Conservation (phyloP, 2,329 filamentous ascomycete species). For the Scleromitrula shiraiana region DNA sequence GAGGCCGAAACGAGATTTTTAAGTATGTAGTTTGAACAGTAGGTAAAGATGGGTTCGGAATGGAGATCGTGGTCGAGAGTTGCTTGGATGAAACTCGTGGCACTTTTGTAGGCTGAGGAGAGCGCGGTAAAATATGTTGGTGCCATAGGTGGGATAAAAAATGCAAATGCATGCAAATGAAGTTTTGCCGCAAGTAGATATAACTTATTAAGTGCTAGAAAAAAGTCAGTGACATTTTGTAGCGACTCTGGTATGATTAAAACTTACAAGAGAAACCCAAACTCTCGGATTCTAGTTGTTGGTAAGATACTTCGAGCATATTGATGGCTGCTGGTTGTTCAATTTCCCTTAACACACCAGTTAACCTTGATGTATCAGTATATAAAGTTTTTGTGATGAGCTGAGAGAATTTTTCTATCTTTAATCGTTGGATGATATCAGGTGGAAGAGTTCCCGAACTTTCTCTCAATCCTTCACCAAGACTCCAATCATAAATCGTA, state of each 20-base stretch:
- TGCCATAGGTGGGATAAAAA: constrained; percentile 13
- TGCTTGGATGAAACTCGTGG: constrained; percentile 14
- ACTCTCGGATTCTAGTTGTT: constrained; percentile 6
- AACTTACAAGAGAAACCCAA: constrained; percentile 5
- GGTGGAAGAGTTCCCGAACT: constrained; percentile 40
- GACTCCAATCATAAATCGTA: constrained; percentile 52
- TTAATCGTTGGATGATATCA: constrained; percentile 42
- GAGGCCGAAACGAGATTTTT: constrained; percentile 60
- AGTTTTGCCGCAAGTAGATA: constrained; percentile 17
- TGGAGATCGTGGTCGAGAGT: constrained; percentile 16
- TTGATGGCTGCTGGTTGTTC: constrained; percentile 37
- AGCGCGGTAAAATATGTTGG: constrained; percentile 20
- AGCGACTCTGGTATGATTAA: too few relatives aligned
- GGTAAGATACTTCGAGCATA: constrained; percentile 28
- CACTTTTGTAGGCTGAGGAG: constrained; percentile 36
- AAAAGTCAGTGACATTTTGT: constrained; percentile 1
- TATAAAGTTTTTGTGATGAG: constrained; percentile 49
- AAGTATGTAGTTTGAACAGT: constrained; percentile 54
- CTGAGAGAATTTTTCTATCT: constrained; percentile 50
- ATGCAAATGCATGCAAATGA: constrained; percentile 17
- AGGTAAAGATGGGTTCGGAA: constrained; percentile 31
- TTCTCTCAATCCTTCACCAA: constrained; percentile 35
- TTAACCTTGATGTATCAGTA: constrained; percentile 40
- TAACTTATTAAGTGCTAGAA: constrained; percentile 13
- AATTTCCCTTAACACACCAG: constrained; percentile 32